These are phyloP conservation scores for Halophytophthora batemanensis DNA, from an alignment of 352 stramenopile genomes.

Conservation along the genomic window DNA sequence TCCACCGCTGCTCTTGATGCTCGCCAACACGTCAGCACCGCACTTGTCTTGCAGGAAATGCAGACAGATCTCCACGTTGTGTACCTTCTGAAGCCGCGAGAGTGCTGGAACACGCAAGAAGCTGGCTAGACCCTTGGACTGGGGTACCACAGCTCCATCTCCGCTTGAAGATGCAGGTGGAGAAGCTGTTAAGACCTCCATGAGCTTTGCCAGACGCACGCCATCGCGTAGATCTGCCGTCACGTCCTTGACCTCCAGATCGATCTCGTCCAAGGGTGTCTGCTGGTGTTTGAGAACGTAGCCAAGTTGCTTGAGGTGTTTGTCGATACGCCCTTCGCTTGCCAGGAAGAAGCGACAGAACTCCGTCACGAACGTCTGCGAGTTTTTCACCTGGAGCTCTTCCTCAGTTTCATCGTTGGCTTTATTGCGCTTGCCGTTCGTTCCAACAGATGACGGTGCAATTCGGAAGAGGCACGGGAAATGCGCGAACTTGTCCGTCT, in stretches of 20 bases:
- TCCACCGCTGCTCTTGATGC: conserved; percentile 33
- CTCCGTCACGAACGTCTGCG: conserved; percentile 87
- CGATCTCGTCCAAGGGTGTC: conserved; percentile 92
- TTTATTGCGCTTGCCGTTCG: conserved; percentile 4
- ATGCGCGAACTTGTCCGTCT: conserved; percentile 72
- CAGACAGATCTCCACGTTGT: conserved; percentile 94
- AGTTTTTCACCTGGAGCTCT: conserved; percentile 86
- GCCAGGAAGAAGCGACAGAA: conserved; percentile 93
- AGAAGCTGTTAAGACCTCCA: conserved; percentile 84
- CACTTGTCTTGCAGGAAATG: conserved; percentile 78
- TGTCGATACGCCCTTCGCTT: conserved; percentile 93
- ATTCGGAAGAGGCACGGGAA: conserved; percentile 90
- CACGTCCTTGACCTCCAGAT: conserved; percentile 91
- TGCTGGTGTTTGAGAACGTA: conserved; percentile 91
- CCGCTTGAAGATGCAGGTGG: conserved; percentile 1
- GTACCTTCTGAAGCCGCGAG: conserved; percentile 94
- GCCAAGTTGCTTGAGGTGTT: conserved; percentile 87
- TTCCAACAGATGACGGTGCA: conserved; percentile 11
- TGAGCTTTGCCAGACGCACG: conserved; percentile 89
- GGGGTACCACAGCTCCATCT: conserved; percentile 2
- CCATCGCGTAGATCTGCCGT: conserved; percentile 96
- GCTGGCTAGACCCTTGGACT: conserved; percentile 46
- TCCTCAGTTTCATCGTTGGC: conserved; percentile 6
- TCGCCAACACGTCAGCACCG: conserved; percentile 47
- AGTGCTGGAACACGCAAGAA: conserved; percentile 92